A percentile compares a stretch with the other conserved stretches of the same genome.
phyloP scores from a whole-genome alignment of 495 filamentous ascomycete species.

The Talaromyces thailandensis region DNA sequence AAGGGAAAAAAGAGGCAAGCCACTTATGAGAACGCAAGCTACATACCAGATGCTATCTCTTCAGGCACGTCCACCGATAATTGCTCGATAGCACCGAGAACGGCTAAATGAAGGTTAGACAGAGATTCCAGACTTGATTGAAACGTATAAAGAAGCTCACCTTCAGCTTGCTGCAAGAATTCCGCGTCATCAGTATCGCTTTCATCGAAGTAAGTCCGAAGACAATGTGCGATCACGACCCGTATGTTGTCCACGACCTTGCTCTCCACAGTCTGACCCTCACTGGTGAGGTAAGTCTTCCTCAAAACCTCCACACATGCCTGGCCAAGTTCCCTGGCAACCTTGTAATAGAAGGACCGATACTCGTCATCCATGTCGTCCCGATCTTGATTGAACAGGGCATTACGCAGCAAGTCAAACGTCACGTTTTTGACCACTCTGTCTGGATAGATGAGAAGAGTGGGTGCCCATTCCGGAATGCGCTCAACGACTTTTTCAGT shows the following conservation, averaged over 20 bases:
- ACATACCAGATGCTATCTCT: conserved; percentile 33
- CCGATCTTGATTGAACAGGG: conserved; percentile 41
- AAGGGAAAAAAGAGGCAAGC: conserved; percentile 4
- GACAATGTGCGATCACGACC: conserved; percentile 31
- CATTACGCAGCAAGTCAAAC: conserved; percentile 44
- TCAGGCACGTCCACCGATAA: conserved; percentile 28
- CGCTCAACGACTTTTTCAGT: conserved; percentile 37
- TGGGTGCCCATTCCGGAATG: conserved; percentile 57
- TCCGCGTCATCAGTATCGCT: conserved; percentile 30
- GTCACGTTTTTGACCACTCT: conserved; percentile 42
- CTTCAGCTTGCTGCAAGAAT: conserved; percentile 22
- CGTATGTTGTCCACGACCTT: conserved; percentile 29
- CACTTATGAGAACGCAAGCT: conserved; percentile 10
- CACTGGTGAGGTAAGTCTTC: conserved; percentile 17
- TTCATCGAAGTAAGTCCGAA: conserved; percentile 29
- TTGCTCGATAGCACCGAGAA: conserved; percentile 23
- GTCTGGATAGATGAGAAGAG: conserved; percentile 56
- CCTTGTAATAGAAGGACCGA: conserved; percentile 12
- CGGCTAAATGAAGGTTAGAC: conserved; percentile 12
- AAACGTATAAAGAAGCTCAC: conserved; percentile 18
- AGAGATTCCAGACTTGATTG: neutral
- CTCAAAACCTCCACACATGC: conserved; percentile 27
- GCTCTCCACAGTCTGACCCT: conserved; percentile 22
- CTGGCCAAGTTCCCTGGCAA: conserved; percentile 26
- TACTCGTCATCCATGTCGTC: conserved; percentile 20